Evolutionary conservation across 805 yeast genomes (phyloP), one percentile per base, ranked within the genome.

Genomic region (Sporopachydermia lactativora): DNA sequence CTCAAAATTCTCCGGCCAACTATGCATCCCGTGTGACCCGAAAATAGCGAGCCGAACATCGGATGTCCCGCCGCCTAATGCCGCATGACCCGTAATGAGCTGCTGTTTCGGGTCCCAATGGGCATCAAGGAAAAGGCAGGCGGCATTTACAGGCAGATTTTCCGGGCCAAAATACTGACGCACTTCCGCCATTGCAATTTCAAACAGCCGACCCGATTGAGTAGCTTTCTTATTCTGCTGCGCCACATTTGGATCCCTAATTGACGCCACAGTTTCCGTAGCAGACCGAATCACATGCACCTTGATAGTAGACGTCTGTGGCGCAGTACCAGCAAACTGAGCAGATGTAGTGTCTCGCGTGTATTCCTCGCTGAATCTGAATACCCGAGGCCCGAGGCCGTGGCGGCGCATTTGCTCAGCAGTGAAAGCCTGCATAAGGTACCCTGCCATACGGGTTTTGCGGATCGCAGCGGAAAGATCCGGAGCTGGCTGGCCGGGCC

Each of bases 371-470:
- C 67, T 76, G 47, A 85, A 81, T 45, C 74, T 73, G 58, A 85
- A 85, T 3, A 81, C 67, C 45, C 96, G 64, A 47, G 77, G 72
- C 6, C 95, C 94, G 52, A 83, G 72, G 0, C 92, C 88, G 37
- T 73, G 70, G 34, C 78, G 62, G 41, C 75, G 57, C 94, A 89
- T 84, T 53, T 86, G 95, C 49, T 88, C 96, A 49, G 75, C 77
- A 0, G 96, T 88, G 57, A 71, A 86, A 1, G 95, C 94, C 51
- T 84, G 89, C 94, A 84, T 83, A 58, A 88, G 58, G 49, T 95
- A 68, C 3, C 81, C 94, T 3, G 83, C 95, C 45, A 85, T 73
- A 50, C 92, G 73, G 47, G 89, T 55, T 54, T 84, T 84, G 47
- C 64, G 65, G 15, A 81, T 61, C 1, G 95, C 95, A 3, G 77